Percentiles rank a stretch among this genome's conserved stretches.
phyloP scores from a whole-genome alignment of 176 grass and related monocot genomes.

The Leersia perrieri region DNA sequence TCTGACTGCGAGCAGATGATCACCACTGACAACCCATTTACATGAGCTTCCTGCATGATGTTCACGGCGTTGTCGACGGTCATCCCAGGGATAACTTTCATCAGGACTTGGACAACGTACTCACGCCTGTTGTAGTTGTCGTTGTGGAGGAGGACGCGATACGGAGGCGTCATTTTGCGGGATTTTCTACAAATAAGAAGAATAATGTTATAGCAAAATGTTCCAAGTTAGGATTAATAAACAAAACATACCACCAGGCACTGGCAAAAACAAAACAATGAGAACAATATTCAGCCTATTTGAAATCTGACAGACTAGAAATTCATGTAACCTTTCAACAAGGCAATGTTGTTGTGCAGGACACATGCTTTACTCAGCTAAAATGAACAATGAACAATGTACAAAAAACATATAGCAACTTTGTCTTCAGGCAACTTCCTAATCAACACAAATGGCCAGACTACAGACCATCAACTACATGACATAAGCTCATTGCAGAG shows the following conservation, averaged over 20 bases:
- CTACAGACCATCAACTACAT: neutral
- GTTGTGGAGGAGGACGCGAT: constrained; percentile 76
- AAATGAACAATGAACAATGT: neutral
- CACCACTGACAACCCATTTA: constrained; percentile 87
- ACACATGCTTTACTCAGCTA: neutral
- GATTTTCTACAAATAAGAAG: constrained; percentile 60
- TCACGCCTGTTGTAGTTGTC: constrained; percentile 87
- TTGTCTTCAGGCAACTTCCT: neutral
- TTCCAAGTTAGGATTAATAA: neutral
- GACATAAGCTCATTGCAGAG: neutral
- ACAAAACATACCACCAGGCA: neutral
- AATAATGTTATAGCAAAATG: neutral
- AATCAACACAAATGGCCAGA: neutral
- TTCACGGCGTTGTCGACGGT: constrained; percentile 90
- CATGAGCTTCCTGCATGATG: constrained; percentile 96
- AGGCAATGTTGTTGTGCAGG: neutral
- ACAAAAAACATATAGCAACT: constrained; percentile 5
- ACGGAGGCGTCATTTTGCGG: constrained; percentile 75
- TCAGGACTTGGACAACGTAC: constrained; percentile 94
- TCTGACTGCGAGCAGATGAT: constrained; percentile 77
- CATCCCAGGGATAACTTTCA: constrained; percentile 97
- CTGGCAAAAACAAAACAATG: neutral
- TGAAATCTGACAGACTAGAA: neutral
- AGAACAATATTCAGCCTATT: neutral
- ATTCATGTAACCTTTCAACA: neutral